phyloP scores from a whole-genome alignment of 352 stramenopile genomes.

The Pythium dissotocum region DNA sequence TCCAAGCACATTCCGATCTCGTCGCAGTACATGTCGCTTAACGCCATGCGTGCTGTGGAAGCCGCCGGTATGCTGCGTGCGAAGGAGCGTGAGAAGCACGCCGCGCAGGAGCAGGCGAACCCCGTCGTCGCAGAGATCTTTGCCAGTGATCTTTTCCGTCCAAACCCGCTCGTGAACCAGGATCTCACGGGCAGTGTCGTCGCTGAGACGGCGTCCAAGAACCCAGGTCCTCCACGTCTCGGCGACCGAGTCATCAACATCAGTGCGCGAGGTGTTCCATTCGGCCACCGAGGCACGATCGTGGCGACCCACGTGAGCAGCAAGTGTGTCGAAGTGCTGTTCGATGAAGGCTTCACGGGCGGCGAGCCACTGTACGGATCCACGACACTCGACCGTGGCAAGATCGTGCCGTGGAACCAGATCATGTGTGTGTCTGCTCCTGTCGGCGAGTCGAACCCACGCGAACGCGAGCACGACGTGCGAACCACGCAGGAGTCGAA shows the following conservation, averaged over 20 bases:
- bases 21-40: constrained; percentile 92
- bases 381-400: constrained; percentile 94
- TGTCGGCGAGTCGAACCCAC: constrained; percentile 25
- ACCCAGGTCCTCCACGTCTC: constrained; percentile 83
- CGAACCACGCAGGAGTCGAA: not conserved
- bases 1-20: constrained; percentile 92
- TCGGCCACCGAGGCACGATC: constrained; percentile 97
- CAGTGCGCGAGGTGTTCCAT: constrained; percentile 93
- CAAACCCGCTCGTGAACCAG: constrained; percentile 76
- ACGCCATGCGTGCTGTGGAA: constrained; percentile 94
- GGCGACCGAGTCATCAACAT: constrained; percentile 99
- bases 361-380: constrained; percentile 94
- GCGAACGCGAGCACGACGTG: constrained; percentile 4
- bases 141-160: constrained; percentile 66
- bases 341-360: constrained; percentile 96
- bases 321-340: constrained; percentile 97
- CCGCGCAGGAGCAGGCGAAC: constrained; percentile 34
- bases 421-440: constrained; percentile 70
- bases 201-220: constrained; percentile 54
- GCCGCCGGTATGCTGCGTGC: constrained; percentile 62
- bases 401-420: constrained; percentile 94
- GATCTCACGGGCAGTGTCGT: constrained; percentile 75
- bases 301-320: constrained; percentile 96
- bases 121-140: constrained; percentile 46
- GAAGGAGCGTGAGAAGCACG: constrained; percentile 58